A percentile compares a stretch with the other conserved stretches of the same genome.
These are phyloP conservation scores for Fusarium domesticum DNA, from an alignment of 2,329 filamentous ascomycete species.

Conservation along the genomic window DNA sequence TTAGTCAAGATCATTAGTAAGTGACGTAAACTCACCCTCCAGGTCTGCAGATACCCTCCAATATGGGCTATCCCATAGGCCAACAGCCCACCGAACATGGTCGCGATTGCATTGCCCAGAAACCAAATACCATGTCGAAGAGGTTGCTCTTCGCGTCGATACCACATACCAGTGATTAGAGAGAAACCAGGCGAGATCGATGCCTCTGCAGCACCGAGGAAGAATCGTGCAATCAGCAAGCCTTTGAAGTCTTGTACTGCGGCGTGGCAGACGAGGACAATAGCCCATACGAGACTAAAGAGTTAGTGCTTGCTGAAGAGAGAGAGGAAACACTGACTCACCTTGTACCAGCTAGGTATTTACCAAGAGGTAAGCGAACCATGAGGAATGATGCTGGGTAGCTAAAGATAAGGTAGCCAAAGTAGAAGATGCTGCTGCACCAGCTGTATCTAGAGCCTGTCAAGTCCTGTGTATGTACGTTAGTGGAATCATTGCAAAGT, in stretches of 20 bases:
- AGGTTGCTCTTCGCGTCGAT: conserved; percentile 22
- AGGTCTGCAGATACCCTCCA: conserved; percentile 10
- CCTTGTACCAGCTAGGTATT: conserved; percentile 20
- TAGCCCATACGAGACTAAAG: conserved; percentile 15
- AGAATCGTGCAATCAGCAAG: conserved; percentile 17
- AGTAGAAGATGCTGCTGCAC: conserved; percentile 24
- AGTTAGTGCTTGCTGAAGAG: background rate
- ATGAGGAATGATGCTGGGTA: conserved; percentile 24
- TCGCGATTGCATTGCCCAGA: conserved; percentile 21
- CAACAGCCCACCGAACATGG: conserved; percentile 19
- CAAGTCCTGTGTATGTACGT: conserved; percentile 3
- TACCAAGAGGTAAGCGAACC: conserved; percentile 21
- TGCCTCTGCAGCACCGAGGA: conserved; percentile 23
- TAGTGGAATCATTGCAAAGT: accelerated
- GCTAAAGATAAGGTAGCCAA: conserved; percentile 24
- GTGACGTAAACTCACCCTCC: conserved; percentile 11
- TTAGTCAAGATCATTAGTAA: background rate
- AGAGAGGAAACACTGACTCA: accelerated
- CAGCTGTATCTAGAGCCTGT: conserved; percentile 19
- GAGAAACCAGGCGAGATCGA: conserved; percentile 24
- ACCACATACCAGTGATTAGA: conserved; percentile 26
- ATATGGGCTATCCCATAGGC: conserved; percentile 24
- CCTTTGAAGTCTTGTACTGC: conserved; percentile 17
- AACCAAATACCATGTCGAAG: conserved; percentile 26
- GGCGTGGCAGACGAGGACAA: conserved; percentile 20